Evolutionary conservation across 768 basidiomycete genomes (phyloP).

Genomic region (Termitomyces sp.): DNA sequence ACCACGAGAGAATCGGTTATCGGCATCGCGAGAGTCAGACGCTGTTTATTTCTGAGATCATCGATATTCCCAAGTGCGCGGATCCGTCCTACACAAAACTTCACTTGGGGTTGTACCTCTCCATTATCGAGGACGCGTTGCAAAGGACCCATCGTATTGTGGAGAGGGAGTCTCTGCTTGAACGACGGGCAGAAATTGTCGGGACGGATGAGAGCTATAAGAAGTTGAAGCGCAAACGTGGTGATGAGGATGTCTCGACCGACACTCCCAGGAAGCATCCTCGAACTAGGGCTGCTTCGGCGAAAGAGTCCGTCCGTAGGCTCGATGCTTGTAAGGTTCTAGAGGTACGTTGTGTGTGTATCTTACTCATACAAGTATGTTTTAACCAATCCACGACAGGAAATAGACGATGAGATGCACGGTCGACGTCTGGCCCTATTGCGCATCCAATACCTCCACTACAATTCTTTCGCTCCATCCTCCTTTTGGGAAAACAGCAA

Average conservation of each 20-base stretch:
- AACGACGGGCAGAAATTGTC: background rate
- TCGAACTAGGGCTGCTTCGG: background rate
- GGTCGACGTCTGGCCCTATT: constrained; percentile 2
- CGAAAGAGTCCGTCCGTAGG: background rate
- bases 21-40: constrained; percentile 16
- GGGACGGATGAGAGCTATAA: background rate
- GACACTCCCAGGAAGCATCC: background rate
- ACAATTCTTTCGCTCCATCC: constrained; percentile 6
- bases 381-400: background rate
- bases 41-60: constrained; percentile 15
- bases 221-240: background rate
- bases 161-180: background rate
- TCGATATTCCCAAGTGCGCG: constrained; percentile 6
- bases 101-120: constrained; percentile 14
- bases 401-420: background rate
- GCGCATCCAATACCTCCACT: constrained; percentile 6
- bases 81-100: constrained; percentile 15
- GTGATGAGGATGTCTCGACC: background rate
- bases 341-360: background rate
- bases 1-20: constrained; percentile 16
- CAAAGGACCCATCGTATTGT: constrained; percentile 7
- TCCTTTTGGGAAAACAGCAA: background rate
- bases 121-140: constrained; percentile 12
- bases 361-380: background rate
- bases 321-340: background rate